Percentiles rank a stretch among this genome's conserved stretches.
Conservation (phyloP, 331 rosid genomes). For the Prunus yedoensis region DNA sequence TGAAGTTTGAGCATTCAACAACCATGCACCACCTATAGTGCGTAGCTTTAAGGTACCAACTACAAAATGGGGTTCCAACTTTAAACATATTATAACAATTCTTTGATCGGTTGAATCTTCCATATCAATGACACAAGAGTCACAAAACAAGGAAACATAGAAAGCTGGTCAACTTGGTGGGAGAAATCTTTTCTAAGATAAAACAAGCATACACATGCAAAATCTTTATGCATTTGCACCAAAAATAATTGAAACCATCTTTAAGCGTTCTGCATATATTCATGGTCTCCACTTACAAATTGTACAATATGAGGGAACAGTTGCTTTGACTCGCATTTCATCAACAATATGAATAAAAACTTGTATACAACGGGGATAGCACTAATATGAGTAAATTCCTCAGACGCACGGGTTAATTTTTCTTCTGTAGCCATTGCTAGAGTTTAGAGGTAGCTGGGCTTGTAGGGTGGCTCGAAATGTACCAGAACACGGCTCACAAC, state of each 20-base stretch:
- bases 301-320: not conserved
- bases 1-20: too few species aligned
- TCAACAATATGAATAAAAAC: not conserved
- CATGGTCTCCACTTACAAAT: not conserved
- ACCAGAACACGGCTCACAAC: too few species aligned
- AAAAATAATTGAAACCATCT: not conserved
- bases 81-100: not conserved
- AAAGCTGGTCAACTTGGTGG: not conserved
- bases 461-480: not conserved
- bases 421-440: not conserved
- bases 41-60: not conserved
- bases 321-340: not conserved
- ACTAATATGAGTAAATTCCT: not conserved
- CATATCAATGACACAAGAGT: not conserved
- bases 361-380: too few species aligned
- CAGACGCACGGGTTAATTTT: too few species aligned
- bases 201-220: not conserved
- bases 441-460: not conserved
- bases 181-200: not conserved
- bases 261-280: not conserved
- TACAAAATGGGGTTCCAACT: not conserved
- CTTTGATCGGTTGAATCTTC: not conserved
- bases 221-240: not conserved
- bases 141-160: conserved; percentile 14
- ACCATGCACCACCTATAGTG: not conserved